Conservation (phyloP, 495 filamentous ascomycete species). For the Symbiotaphrina buchneri region DNA sequence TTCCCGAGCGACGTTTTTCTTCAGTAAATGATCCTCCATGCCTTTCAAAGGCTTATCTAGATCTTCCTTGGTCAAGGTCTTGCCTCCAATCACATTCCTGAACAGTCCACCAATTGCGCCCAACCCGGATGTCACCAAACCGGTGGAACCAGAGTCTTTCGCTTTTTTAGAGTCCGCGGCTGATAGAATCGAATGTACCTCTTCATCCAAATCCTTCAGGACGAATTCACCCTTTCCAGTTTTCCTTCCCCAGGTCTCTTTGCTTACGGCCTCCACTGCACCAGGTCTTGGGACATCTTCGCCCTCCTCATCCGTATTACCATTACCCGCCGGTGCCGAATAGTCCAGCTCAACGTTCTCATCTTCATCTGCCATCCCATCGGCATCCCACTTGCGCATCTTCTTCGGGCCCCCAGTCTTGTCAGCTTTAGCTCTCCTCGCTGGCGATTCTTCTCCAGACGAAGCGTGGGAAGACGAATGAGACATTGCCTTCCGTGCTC, state of each 20-base stretch:
- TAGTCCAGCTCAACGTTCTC: constrained; percentile 63
- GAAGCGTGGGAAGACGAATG: constrained; percentile 42
- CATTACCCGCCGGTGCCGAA: constrained; percentile 35
- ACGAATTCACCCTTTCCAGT: constrained; percentile 84
- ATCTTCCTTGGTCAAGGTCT: constrained; percentile 68
- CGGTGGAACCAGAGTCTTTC: constrained; percentile 16
- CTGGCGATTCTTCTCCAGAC: constrained; percentile 55
- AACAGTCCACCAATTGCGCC: constrained; percentile 71
- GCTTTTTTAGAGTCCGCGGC: constrained; percentile 14
- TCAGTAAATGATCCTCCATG: constrained; percentile 87
- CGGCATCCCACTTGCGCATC: constrained; percentile 73
- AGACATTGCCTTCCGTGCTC: constrained; percentile 60
- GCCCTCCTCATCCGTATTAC: constrained; percentile 20
- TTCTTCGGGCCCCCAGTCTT: constrained; percentile 30
- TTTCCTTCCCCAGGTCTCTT: constrained; percentile 59
- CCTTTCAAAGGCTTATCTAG: constrained; percentile 70
- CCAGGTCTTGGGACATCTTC: constrained; percentile 15
- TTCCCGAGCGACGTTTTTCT: constrained; percentile 92
- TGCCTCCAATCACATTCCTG: constrained; percentile 84
- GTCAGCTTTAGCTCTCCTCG: constrained; percentile 32
- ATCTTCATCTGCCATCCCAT: constrained; percentile 71
- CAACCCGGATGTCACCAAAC: constrained; percentile 54
- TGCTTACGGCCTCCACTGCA: constrained; percentile 46
- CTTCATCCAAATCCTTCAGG: constrained; percentile 63
- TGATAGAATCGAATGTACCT: constrained; percentile 6